These are phyloP conservation scores for Entamoeba invadens DNA, from an alignment of 208 protist species.

Conservation along the genomic window DNA sequence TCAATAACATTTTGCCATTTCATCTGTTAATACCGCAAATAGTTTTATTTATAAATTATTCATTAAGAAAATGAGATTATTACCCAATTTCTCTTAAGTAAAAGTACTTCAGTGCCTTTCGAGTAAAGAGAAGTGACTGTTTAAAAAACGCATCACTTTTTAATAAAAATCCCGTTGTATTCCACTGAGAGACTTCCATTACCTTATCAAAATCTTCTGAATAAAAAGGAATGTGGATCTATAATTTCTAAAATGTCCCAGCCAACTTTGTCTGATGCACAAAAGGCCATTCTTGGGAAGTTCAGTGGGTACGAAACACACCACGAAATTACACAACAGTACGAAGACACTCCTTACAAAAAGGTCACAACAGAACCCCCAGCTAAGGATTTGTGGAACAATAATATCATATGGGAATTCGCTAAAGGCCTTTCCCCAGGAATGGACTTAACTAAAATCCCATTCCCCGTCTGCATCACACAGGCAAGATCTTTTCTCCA, in stretches of 20 bases:
- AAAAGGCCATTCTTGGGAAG: background rate
- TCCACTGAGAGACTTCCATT: no score
- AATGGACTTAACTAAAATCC: background rate
- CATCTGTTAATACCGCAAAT: no score
- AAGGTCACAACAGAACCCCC: background rate
- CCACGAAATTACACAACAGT: background rate
- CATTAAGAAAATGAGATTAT: no score
- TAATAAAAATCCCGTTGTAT: no score
- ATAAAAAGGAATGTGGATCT: no score
- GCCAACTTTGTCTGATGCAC: background rate
- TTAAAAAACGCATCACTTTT: no score
- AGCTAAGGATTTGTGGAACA: background rate
- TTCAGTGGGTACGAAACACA: background rate
- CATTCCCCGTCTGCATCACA: conserved; percentile 58
- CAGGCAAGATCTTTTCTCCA: conserved; percentile 64
- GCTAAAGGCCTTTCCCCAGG: background rate
- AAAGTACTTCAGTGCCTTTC: no score
- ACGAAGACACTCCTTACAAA: background rate
- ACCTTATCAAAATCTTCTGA: no score
- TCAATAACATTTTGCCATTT: no score
- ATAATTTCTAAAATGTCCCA: background rate
- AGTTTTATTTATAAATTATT: no score
- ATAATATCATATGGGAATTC: conserved; percentile 6
- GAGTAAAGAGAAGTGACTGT: no score
- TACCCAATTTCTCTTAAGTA: no score